These are phyloP conservation scores for Aspergillus conjunctus DNA, from an alignment of 495 filamentous ascomycete species.

Conservation along the genomic window DNA sequence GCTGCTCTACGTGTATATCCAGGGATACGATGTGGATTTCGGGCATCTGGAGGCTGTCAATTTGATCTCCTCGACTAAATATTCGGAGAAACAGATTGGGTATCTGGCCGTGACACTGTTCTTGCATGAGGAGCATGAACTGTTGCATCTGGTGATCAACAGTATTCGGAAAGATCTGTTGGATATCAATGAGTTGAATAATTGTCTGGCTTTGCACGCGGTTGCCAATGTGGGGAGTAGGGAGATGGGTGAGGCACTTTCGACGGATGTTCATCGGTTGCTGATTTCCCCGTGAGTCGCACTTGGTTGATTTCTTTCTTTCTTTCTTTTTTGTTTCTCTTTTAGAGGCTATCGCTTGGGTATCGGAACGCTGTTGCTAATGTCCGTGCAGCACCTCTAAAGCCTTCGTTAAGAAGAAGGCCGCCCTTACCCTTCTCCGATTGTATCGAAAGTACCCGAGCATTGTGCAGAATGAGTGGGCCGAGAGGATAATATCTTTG, in stretches of 20 bases:
- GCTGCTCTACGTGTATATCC: constrained; percentile 98
- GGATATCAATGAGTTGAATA: constrained; percentile 95
- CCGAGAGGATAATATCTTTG: constrained; percentile 92
- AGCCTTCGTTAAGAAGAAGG: constrained; percentile 99
- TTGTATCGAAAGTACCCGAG: constrained; percentile 91
- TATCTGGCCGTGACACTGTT: constrained; percentile 98
- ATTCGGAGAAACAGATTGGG: constrained; percentile 99
- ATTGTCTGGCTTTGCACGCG: constrained; percentile 96
- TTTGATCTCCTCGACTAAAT: constrained; percentile 92
- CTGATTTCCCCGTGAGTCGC: constrained; percentile 88
- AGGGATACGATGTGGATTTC: constrained; percentile 99
- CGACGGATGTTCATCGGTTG: constrained; percentile 88
- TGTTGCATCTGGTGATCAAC: constrained; percentile 95
- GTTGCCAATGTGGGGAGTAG: constrained; percentile 96
- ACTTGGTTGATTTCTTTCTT: not conserved
- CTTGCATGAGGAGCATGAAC: constrained; percentile 94
- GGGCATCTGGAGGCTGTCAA: constrained; percentile 98
- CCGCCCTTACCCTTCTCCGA: constrained; percentile 91
- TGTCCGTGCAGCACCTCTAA: constrained; percentile 75
- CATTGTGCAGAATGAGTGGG: constrained; percentile 96
- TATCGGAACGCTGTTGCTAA: constrained; percentile 11
- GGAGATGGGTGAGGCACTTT: constrained; percentile 96
- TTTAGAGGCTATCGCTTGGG: not conserved
- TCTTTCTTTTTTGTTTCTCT: not conserved
- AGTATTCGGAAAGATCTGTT: constrained; percentile 95